Evolutionary conservation across 169 alveolate species (phyloP), one percentile per base, ranked within the genome.

Genomic region (Babesia sp.): DNA sequence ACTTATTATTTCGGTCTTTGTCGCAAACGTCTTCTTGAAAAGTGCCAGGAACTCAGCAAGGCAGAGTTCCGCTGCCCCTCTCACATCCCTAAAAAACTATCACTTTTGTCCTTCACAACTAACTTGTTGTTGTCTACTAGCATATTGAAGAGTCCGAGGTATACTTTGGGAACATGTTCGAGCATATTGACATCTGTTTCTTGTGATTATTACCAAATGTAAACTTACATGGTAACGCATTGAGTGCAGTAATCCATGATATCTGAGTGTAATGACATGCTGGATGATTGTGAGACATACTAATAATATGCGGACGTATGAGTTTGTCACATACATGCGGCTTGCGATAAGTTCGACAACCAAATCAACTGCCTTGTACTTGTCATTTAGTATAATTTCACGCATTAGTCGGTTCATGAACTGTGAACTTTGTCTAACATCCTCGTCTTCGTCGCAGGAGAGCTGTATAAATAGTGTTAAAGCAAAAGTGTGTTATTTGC

Each of bases 401-500:
- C 78, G 59, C 72, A 89, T 61, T 20, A 89, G 84, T 45, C 86
- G 81, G 59, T 85, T 86, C 31, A 89, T 67, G 55, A 79, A 71
- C 37, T 71, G 81, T 39, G 89, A 78, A n/a, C 88, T 86, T 45
- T 72, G 80, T 66, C 78, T 84, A 7, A 89, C 93, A 89, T 89
- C 88, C 1, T 85, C 90, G 70, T 88, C 90, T 8, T 73, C 31
- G 57, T 89, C 93, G 20, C 90, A 84, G 55, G 77, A 83, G n/a
- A 79, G 31, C 87, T 79, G 76, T 6, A 31, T 41, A 20, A n/a
- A 39, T 50, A 44, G n/a, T 9, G 16, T 33, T 24, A 60, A 1
- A 7, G 34, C 18, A 24, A 41, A 14, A 18, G 0, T 22, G n/a
- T 0, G 61, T 7, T 58, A 14, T 54, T 1, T 1, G 37, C 41